Conservation (phyloP, 179 eudicot genomes). For the Actinidia arguta region DNA sequence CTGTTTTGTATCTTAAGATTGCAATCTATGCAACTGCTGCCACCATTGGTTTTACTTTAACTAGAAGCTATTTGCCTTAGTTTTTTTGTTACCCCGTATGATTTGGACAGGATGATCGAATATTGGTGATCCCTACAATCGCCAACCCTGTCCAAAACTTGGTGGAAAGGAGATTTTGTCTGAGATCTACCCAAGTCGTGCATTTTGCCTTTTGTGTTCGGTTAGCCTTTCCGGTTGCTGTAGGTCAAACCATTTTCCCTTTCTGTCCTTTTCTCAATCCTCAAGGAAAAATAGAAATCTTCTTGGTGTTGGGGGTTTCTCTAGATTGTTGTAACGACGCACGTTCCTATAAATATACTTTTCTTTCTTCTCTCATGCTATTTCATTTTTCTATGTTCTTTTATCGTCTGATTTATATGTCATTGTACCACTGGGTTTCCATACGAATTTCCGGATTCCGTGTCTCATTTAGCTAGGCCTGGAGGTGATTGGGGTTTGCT, state of each 20-base stretch:
- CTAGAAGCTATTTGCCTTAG: constrained; percentile 1
- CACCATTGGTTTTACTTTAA: not conserved
- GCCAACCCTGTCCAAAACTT: constrained; percentile 71
- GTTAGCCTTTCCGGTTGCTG: constrained; percentile 99
- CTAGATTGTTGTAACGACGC: not conserved
- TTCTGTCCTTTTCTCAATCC: not conserved
- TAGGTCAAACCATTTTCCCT: constrained; percentile 54
- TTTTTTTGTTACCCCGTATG: constrained; percentile 16
- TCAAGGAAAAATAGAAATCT: not conserved
- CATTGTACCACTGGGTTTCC: constrained; percentile 76
- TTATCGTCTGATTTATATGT: constrained; percentile 49
- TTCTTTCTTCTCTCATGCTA: constrained; percentile 10
- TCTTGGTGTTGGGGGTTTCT: not conserved
- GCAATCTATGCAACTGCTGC: not conserved
- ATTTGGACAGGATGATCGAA: constrained; percentile 78
- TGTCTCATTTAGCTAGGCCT: constrained; percentile 83
- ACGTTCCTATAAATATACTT: no score
- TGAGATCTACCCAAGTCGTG: constrained; percentile 60
- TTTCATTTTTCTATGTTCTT: not conserved
- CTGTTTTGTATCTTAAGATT: not conserved
- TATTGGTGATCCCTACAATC: constrained; percentile 84
- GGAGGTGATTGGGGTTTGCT: constrained; percentile 93
- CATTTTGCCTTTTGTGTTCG: constrained; percentile 64
- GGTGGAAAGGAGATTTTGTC: constrained; percentile 72
- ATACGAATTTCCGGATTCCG: constrained; percentile 81